Evolutionary conservation across 352 stramenopile genomes (phyloP), one percentile per base, ranked within the genome.

Genomic region (Phytopythium montanum): DNA sequence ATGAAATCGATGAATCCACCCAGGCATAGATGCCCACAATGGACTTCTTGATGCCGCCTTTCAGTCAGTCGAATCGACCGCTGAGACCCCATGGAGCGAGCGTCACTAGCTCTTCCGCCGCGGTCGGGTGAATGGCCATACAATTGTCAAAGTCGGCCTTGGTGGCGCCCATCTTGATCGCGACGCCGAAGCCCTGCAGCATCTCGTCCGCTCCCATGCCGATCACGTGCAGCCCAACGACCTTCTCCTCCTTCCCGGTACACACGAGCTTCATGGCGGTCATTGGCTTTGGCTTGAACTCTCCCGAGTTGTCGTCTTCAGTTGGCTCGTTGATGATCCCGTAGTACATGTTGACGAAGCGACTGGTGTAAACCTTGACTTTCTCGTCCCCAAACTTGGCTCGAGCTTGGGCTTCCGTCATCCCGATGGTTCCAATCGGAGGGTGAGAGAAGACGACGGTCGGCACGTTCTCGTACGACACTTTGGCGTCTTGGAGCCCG

Each of bases 161-260:
- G 51, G 96, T 99, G 7, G 95, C 95, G 46, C 95, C 95, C 92
- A 99, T 98, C 73, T 99, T 99, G 62, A 99, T 90, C 2, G 97
- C 97, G 23, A 99, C 95, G 54, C 88, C 97, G 69, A 99, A 99
- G 58, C 97, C 97, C 77, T 99, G 97, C 61, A 99, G 72, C 75
- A 99, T 99, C 83, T 99, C 97, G 73, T 99, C 97, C 7, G 90
- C 91, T 18, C 78, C 92, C 64, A 97, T 88, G 53, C 96, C 97
- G 52, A 98, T 96, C 46, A 98, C 76, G 72, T 99, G 97, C 8
- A 99, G 73, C 46, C 97, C 97, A 38, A 99, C 95, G 26, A 99
- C 95, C 33, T 85, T 87, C 71, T 98, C 92, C 1, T 96, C 67
- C 26, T 81, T 63, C 34, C 92, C 94, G 12, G 79, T 70, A 60